A percentile compares a stretch with the other conserved stretches of the same genome.
phyloP scores from a whole-genome alignment of 2,329 filamentous ascomycete genomes.

The Colletotrichum australisinense region DNA sequence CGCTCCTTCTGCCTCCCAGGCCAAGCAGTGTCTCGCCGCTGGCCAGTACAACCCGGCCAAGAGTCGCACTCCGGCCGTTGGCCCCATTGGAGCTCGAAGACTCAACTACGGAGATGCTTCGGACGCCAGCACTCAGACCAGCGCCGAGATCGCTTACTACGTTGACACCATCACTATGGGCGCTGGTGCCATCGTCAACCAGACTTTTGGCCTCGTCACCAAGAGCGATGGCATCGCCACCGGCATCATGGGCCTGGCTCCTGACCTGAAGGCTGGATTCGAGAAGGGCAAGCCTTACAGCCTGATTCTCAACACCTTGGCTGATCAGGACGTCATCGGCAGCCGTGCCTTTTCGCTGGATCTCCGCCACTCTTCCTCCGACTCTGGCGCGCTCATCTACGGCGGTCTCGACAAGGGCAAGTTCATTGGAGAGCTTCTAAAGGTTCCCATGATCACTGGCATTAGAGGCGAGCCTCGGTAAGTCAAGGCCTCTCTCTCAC shows the following conservation, averaged over 20 bases:
- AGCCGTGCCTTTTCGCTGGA: constrained; percentile 64
- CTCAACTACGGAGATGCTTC: constrained; percentile 54
- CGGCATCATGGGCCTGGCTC: constrained; percentile 64
- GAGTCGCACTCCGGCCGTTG: constrained; percentile 52
- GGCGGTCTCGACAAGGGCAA: constrained; percentile 65
- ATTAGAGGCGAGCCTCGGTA: constrained; percentile 45
- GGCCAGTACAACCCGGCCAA: constrained; percentile 56
- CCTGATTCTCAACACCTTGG: constrained; percentile 63
- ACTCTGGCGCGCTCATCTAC: constrained; percentile 62
- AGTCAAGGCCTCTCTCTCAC: background rate
- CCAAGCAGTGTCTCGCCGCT: constrained; percentile 51
- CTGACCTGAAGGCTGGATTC: constrained; percentile 53
- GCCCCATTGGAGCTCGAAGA: constrained; percentile 50
- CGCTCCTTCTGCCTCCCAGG: constrained; percentile 47
- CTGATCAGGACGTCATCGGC: constrained; percentile 57
- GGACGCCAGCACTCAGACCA: constrained; percentile 49
- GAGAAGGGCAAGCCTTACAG: constrained; percentile 56
- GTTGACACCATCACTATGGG: constrained; percentile 59
- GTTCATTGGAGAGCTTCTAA: constrained; percentile 58
- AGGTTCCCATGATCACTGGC: constrained; percentile 55
- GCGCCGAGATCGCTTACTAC: constrained; percentile 57
- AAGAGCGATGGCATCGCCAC: constrained; percentile 59
- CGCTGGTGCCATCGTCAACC: constrained; percentile 49
- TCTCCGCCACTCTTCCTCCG: constrained; percentile 55
- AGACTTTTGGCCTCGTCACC: constrained; percentile 62